Conservation (phyloP, 1,139 yeast genomes). For the Lodderomyces beijingensis region DNA sequence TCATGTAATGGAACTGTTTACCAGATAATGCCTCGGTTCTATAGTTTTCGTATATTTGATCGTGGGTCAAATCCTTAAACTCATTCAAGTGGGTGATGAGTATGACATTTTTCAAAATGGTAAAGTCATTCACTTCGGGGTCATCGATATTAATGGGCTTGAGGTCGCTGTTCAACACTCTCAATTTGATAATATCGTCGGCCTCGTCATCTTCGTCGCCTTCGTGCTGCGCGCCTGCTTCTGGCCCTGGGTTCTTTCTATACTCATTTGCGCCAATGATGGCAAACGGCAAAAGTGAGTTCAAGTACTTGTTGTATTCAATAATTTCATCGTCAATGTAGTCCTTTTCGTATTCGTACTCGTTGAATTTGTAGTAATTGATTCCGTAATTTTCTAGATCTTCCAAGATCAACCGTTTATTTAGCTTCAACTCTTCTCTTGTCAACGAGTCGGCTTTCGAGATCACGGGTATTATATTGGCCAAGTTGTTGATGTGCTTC, state of each 20-base stretch:
- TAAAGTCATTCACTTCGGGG: conserved; percentile 57
- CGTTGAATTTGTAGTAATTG: conserved; percentile 44
- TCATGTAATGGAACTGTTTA: conserved; percentile 40
- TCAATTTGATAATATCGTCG: conserved; percentile 35
- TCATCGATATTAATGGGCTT: conserved; percentile 50
- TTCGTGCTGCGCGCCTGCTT: not conserved
- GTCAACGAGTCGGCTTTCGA: conserved; percentile 43
- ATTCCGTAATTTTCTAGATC: conserved; percentile 39
- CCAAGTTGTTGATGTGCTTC: conserved; percentile 38
- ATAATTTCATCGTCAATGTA: conserved; percentile 47
- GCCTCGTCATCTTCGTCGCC: conserved; percentile 31
- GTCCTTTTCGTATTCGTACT: conserved; percentile 46
- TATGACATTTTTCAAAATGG: conserved; percentile 60
- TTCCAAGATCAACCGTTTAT: conserved; percentile 37
- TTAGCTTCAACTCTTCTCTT: conserved; percentile 30
- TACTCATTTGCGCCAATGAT: conserved; percentile 43
- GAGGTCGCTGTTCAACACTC: conserved; percentile 33
- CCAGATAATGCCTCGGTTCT: conserved; percentile 63
- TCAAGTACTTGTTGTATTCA: conserved; percentile 44
- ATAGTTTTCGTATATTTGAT: conserved; percentile 62
- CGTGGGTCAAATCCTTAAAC: conserved; percentile 66
- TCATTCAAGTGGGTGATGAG: conserved; percentile 78
- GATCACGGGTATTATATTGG: conserved; percentile 40
- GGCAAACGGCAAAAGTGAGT: conserved; percentile 39
- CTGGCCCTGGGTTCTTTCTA: conserved; percentile 25